Evolutionary conservation across 73 alveolate species (phyloP).

Genomic region (Blepharisma stoltei): DNA sequence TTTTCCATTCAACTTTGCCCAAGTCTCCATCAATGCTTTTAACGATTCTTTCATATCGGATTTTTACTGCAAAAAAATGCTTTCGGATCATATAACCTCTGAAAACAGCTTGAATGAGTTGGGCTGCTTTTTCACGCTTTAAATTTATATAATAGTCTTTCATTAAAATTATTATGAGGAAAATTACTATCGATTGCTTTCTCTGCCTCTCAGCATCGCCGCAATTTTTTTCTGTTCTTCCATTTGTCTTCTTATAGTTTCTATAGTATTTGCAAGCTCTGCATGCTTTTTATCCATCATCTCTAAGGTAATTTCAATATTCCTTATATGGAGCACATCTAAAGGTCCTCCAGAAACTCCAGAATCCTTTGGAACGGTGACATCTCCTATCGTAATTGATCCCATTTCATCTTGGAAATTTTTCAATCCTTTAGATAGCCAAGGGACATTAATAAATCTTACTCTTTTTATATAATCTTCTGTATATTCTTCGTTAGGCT

Average conservation of each 20-base stretch:
- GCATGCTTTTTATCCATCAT: too few relatives aligned
- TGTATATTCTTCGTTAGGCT: not conserved
- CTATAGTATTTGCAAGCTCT: too few relatives aligned
- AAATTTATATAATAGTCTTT: not conserved
- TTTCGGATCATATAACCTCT: constrained; percentile 37
- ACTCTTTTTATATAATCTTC: constrained; percentile 29
- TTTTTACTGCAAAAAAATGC: constrained; percentile 13
- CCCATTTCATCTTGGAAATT: constrained; percentile 11
- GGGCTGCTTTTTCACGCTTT: constrained; percentile 17
- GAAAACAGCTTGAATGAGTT: constrained; percentile 31
- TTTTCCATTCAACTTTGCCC: constrained; percentile 1
- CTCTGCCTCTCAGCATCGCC: too few relatives aligned
- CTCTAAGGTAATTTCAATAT: too few relatives aligned
- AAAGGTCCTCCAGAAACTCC: too few relatives aligned
- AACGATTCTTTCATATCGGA: constrained; percentile 17
- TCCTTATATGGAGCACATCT: too few relatives aligned
- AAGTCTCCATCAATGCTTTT: constrained; percentile 18
- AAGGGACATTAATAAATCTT: not conserved
- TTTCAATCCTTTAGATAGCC: not conserved
- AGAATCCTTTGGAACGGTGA: not conserved
- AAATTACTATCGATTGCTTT: too few relatives aligned
- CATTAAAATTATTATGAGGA: too few relatives aligned
- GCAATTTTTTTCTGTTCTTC: too few relatives aligned
- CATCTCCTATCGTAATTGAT: not conserved
- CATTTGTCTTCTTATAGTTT: too few relatives aligned